Conservation (phyloP, 2,329 filamentous ascomycete genomes). For the Colletotrichum filicis region DNA sequence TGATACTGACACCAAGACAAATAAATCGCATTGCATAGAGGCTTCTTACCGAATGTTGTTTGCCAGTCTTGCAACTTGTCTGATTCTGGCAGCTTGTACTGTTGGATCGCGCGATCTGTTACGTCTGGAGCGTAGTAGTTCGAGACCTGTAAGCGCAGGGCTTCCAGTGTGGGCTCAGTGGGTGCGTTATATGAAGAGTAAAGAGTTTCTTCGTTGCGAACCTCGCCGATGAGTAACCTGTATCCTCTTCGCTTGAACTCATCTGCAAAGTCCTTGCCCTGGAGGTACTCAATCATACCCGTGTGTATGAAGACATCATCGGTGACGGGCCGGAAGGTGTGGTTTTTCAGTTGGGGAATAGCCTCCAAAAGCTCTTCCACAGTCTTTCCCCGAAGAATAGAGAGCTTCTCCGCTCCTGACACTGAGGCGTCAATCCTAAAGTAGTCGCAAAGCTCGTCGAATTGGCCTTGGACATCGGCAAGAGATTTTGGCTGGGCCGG, state of each 20-base stretch:
- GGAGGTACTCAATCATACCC: conserved; percentile 51
- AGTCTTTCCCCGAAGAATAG: conserved; percentile 44
- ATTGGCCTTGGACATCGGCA: conserved; percentile 50
- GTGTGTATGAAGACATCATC: conserved; percentile 52
- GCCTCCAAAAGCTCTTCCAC: conserved; percentile 45
- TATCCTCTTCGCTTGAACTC: conserved; percentile 48
- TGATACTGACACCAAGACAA: background rate
- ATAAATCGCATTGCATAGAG: too few species aligned
- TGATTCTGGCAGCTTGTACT: conserved; percentile 47
- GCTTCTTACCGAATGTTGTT: conserved; percentile 46
- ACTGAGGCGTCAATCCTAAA: conserved; percentile 42
- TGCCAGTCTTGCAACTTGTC: conserved; percentile 48
- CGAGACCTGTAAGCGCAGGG: conserved; percentile 48
- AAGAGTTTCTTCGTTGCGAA: conserved; percentile 55
- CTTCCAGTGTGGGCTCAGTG: conserved; percentile 44
- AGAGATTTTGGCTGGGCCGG: conserved; percentile 54
- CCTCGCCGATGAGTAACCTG: conserved; percentile 54
- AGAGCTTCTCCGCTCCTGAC: conserved; percentile 44
- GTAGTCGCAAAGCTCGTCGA: conserved; percentile 52
- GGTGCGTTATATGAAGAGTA: conserved; percentile 54
- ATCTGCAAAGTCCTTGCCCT: conserved; percentile 47
- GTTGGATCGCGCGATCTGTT: conserved; percentile 46
- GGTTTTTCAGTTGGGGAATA: conserved; percentile 51
- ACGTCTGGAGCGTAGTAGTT: conserved; percentile 56
- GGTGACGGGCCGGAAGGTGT: conserved; percentile 58